A percentile compares a stretch with the other conserved stretches of the same genome.
phyloP scores from a whole-genome alignment of 148 eudicot genomes.

The Chenopodium quinoa region DNA sequence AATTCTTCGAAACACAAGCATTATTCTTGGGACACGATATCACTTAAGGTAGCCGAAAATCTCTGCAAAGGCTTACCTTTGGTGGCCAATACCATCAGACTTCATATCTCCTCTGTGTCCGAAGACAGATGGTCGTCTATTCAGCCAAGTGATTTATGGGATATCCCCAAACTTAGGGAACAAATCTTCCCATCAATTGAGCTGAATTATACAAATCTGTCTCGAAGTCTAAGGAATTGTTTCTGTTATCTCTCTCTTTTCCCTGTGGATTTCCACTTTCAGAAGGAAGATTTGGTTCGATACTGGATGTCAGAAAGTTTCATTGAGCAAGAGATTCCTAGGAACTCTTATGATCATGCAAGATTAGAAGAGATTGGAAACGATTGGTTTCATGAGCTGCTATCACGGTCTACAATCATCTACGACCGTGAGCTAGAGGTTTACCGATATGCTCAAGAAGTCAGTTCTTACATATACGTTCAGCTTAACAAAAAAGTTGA shows the following conservation, averaged over 20 bases:
- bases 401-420: neutral
- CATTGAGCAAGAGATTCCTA: neutral
- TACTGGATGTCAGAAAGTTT: neutral
- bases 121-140: neutral
- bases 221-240: conserved; percentile 4
- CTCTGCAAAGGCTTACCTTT: neutral
- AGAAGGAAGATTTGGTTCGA: conserved; percentile 3
- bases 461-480: neutral
- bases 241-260: conserved; percentile 20
- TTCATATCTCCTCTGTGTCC: neutral
- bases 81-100: neutral
- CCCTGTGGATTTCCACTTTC: neutral
- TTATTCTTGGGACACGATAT: too few species aligned
- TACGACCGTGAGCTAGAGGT: neutral
- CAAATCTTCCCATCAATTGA: neutral
- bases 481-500: neutral
- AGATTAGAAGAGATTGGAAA: neutral
- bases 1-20: neutral
- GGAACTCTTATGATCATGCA: neutral
- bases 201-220: neutral
- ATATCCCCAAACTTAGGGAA: neutral
- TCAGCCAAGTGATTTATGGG: neutral
- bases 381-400: neutral
- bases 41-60: neutral
- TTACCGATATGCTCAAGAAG: neutral